Conservation (phyloP, 2,329 filamentous ascomycete genomes). For the Sclerotinia minor region DNA sequence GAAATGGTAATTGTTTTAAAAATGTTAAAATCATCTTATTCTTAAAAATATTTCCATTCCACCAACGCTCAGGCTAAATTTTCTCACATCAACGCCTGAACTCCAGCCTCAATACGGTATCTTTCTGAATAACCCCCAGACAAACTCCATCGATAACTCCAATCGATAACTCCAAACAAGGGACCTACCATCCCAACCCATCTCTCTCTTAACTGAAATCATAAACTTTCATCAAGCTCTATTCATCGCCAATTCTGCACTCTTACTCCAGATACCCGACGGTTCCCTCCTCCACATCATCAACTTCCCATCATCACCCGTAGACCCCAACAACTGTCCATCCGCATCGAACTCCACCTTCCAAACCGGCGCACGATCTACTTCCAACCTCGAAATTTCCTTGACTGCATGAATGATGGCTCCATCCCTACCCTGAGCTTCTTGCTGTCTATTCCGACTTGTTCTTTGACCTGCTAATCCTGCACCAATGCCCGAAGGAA, state of each 20-base stretch:
- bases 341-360: slow-evolving; percentile 68
- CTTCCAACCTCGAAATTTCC: slow-evolving; percentile 66
- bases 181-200: neutral
- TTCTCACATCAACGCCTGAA: neutral
- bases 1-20: neutral
- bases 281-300: slow-evolving; percentile 58
- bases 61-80: neutral
- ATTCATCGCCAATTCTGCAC: slow-evolving; percentile 39
- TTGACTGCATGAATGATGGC: slow-evolving; percentile 63
- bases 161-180: neutral
- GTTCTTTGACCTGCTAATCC: slow-evolving; percentile 49
- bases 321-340: slow-evolving; percentile 72
- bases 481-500: slow-evolving; percentile 54
- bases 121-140: neutral
- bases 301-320: slow-evolving; percentile 72
- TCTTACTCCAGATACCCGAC: slow-evolving; percentile 39
- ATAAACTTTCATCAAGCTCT: slow-evolving; percentile 8
- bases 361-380: slow-evolving; percentile 72
- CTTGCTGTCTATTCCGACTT: slow-evolving; percentile 49
- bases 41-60: neutral
- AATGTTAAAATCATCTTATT: neutral
- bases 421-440: slow-evolving; percentile 54
- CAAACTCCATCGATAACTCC: slow-evolving; percentile 1
- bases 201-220: neutral
- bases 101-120: neutral